Conservation (phyloP, 169 alveolate species). For the Plasmodium gallinaceum region DNA sequence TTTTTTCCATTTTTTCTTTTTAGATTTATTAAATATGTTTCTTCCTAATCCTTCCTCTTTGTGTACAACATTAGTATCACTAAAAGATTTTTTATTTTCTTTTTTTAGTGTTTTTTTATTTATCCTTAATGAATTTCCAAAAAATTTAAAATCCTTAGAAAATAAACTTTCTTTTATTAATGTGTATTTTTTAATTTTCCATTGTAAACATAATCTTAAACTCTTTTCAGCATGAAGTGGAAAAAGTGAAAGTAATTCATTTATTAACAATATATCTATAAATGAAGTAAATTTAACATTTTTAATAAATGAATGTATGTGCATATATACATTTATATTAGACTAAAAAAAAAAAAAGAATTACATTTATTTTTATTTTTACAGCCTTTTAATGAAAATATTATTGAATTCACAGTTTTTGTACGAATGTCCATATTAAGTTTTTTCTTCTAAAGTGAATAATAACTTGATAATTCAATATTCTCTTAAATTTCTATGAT, state of each 20-base stretch:
- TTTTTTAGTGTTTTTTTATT: constrained; percentile 14
- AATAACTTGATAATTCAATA: no score
- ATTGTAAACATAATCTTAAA: constrained; percentile 49
- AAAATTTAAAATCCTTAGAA: background rate
- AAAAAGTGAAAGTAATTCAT: constrained; percentile 66
- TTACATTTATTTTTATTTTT: constrained; percentile 69
- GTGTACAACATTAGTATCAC: constrained; percentile 40
- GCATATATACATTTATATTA: background rate
- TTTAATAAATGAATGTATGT: constrained; percentile 4
- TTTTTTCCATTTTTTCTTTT: constrained; percentile 10
- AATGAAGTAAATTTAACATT: constrained; percentile 17
- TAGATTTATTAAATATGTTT: constrained; percentile 1
- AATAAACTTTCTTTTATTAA: constrained; percentile 17
- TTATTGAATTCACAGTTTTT: constrained; percentile 46
- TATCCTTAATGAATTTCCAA: constrained; percentile 9
- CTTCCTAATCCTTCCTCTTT: background rate
- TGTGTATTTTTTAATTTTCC: constrained; percentile 57
- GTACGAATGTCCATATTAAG: constrained; percentile 72
- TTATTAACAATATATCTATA: constrained; percentile 65
- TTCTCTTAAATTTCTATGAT: background rate
- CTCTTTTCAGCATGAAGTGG: constrained; percentile 75
- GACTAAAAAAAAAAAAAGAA: background rate
- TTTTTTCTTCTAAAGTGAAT: constrained; percentile 9
- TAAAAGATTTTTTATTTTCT: constrained; percentile 26
- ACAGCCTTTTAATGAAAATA: constrained; percentile 65